Conservation (phyloP, 129 eudicot species). For the Heracleum sosnowskyi region DNA sequence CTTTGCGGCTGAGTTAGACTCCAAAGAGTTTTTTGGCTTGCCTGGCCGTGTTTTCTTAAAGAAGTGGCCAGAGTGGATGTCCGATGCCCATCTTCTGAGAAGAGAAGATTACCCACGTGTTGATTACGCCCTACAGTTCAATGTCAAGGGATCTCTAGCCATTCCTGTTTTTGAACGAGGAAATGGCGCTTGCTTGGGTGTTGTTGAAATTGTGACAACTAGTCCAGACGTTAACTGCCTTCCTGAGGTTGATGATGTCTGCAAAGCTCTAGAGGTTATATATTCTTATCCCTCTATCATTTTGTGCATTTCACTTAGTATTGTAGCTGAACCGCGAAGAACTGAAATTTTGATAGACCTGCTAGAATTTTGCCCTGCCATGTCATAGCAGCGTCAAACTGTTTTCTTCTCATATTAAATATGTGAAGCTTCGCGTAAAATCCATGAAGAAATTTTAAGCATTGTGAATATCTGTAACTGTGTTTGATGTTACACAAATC, state of each 20-base stretch:
- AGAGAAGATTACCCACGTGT: slow-evolving; percentile 58
- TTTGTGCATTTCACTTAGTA: neutral
- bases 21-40: slow-evolving; percentile 46
- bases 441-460: neutral
- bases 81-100: slow-evolving; percentile 47
- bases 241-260: slow-evolving; percentile 62
- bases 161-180: slow-evolving; percentile 64
- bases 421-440: neutral
- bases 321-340: neutral
- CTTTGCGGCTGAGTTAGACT: slow-evolving; percentile 50
- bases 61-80: slow-evolving; percentile 57
- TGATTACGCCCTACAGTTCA: slow-evolving; percentile 31
- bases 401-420: neutral
- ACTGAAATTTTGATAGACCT: neutral
- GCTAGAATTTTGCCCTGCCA: neutral
- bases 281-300: slow-evolving; percentile 2
- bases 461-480: neutral
- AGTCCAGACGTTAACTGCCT: slow-evolving; percentile 37
- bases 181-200: slow-evolving; percentile 73
- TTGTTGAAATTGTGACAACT: slow-evolving; percentile 65
- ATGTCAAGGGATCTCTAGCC: slow-evolving; percentile 66
- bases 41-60: slow-evolving; percentile 76
- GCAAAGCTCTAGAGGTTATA: slow-evolving; percentile 78
- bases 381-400: neutral
- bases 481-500: neutral